Conservation (phyloP, 139 green algal species). For the Coccomyxa sp. region DNA sequence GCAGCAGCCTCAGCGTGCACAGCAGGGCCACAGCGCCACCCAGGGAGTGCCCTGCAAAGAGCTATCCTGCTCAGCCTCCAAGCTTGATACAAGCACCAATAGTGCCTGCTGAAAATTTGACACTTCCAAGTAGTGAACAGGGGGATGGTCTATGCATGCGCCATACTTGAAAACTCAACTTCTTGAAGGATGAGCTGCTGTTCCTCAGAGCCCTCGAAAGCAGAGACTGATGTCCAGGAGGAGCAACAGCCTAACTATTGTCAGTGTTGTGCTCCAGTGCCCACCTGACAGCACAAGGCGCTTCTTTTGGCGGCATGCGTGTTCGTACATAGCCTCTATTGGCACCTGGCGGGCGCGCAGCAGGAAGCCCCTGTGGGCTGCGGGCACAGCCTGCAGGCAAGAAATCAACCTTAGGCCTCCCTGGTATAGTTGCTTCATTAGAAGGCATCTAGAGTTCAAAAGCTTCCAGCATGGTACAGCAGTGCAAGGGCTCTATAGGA, state of each 20-base stretch:
- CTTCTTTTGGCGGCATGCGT: constrained; percentile 35
- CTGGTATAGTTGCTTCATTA: too few relatives aligned
- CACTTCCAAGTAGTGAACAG: background rate
- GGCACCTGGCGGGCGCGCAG: constrained; percentile 37
- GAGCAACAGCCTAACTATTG: too few relatives aligned
- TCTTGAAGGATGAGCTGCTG: background rate
- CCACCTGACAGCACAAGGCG: constrained; percentile 55
- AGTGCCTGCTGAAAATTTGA: background rate
- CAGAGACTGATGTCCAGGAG: too few relatives aligned
- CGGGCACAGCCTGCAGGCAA: constrained; percentile 2
- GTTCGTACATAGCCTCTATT: constrained; percentile 48
- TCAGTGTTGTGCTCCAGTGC: too few relatives aligned
- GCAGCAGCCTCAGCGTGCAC: constrained; percentile 54
- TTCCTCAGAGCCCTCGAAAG: too few relatives aligned
- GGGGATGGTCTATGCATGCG: too few relatives aligned
- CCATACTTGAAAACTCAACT: background rate
- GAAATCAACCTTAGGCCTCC: too few relatives aligned
- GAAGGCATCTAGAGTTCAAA: too few relatives aligned
- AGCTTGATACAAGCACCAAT: background rate
- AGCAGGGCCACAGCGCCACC: constrained; percentile 68
- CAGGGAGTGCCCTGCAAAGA: constrained; percentile 63
- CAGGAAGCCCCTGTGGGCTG: constrained; percentile 63
- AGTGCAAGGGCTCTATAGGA: too few relatives aligned
- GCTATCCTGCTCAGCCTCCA: too few relatives aligned
- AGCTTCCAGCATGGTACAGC: too few relatives aligned